A percentile compares a stretch with the other conserved stretches of the same genome.
Conservation (phyloP, 257 asterid genomes). For the Fraxinus quadrangulata region DNA sequence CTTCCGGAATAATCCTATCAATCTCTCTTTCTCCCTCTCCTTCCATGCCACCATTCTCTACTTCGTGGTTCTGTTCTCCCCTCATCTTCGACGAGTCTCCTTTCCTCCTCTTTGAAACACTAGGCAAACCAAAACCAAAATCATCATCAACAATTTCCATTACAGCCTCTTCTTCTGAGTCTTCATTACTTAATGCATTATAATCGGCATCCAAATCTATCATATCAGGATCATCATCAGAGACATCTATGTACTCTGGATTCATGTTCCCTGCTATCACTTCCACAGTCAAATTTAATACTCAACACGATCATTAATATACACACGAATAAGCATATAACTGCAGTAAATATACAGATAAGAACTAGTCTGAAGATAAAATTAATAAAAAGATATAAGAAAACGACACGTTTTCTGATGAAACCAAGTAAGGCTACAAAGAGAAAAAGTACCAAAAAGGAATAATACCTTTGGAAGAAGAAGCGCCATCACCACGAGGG, state of each 20-base stretch:
- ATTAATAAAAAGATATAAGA: neutral
- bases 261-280: neutral
- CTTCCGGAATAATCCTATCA: slow-evolving; percentile 17
- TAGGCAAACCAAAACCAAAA: slow-evolving; percentile 3
- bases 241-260: neutral
- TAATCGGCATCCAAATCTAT: neutral
- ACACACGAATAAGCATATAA: neutral
- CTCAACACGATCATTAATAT: neutral
- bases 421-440: neutral
- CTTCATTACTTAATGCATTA: neutral
- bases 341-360: neutral
- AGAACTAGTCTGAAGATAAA: neutral
- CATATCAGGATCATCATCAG: neutral
- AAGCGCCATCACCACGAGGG: neutral
- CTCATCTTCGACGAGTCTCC: slow-evolving; percentile 20
- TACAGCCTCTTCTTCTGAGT: slow-evolving; percentile 6
- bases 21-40: slow-evolving; percentile 23
- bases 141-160: slow-evolving; percentile 30
- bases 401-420: neutral
- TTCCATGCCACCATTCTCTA: slow-evolving; percentile 21
- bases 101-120: slow-evolving; percentile 40
- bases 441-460: neutral
- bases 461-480: slow-evolving; percentile 4
- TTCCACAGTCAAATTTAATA: neutral
- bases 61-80: slow-evolving; percentile 22